phyloP scores from a whole-genome alignment of 352 stramenopile species.

The Blastocystis hominis region DNA sequence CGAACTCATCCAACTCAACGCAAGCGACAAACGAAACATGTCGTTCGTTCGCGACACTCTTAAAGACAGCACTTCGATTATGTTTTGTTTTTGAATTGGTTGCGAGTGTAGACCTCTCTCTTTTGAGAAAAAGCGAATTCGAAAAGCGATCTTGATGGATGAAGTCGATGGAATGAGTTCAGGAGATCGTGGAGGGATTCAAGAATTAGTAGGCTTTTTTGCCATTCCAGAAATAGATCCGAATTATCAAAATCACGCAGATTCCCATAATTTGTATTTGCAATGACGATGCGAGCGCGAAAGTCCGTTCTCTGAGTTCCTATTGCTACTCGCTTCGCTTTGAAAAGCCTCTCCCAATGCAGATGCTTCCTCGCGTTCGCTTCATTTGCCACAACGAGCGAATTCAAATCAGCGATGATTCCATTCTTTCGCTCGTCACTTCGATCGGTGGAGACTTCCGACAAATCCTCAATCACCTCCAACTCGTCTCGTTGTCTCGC shows the following conservation, averaged over 20 bases:
- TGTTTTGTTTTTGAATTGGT: neutral
- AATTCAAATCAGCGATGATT: slow-evolving; percentile 75
- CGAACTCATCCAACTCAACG: slow-evolving; percentile 88
- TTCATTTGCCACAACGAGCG: neutral
- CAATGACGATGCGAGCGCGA: slow-evolving; percentile 90
- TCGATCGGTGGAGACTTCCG: slow-evolving; percentile 82
- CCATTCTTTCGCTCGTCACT: slow-evolving; percentile 77
- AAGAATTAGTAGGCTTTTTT: slow-evolving; percentile 70
- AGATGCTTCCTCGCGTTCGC: slow-evolving; percentile 65
- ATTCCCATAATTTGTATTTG: slow-evolving; percentile 99
- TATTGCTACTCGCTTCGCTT: slow-evolving; percentile 92
- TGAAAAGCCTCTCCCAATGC: slow-evolving; percentile 69
- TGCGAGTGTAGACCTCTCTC: neutral
- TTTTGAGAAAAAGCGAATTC: neutral
- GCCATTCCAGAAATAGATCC: slow-evolving; percentile 67
- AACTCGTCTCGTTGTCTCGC: neutral
- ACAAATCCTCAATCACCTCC: slow-evolving; percentile 69
- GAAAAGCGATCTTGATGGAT: slow-evolving; percentile 78
- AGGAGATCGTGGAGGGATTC: slow-evolving; percentile 86
- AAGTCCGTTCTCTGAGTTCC: slow-evolving; percentile 85
- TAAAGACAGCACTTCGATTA: slow-evolving; percentile 68
- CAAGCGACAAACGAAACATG: slow-evolving; percentile 90
- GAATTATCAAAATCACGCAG: slow-evolving; percentile 94
- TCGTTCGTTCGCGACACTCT: slow-evolving; percentile 80
- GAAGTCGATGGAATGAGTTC: slow-evolving; percentile 97